Percentiles rank a stretch among this genome's conserved stretches.
Conservation (phyloP, 768 basidiomycete genomes). For the Pisolithus albus region DNA sequence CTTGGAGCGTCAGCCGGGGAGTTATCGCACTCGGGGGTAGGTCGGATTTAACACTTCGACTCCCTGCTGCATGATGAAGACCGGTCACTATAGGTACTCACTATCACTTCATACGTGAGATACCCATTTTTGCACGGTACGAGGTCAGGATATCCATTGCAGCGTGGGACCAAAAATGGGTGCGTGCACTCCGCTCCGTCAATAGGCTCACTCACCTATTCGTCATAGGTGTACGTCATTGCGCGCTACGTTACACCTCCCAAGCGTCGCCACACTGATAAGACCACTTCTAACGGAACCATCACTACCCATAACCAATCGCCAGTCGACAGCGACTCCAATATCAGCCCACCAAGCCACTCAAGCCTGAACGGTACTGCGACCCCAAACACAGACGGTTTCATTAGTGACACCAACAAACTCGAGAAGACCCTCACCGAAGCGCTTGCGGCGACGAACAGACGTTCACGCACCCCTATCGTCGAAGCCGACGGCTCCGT, state of each 20-base stretch:
- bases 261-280: constrained; percentile 9
- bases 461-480: constrained; percentile 5
- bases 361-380: constrained; percentile 27
- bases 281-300: constrained; percentile 8
- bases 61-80: background rate
- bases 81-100: constrained; percentile 43
- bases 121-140: constrained; percentile 53
- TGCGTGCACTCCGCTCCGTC: constrained; percentile 24
- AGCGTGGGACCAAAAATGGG: constrained; percentile 79
- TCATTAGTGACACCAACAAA: constrained; percentile 3
- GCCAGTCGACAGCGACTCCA: constrained; percentile 6
- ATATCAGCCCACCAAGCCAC: constrained; percentile 12
- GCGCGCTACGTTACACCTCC: constrained; percentile 58
- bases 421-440: constrained; percentile 11
- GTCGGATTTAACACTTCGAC: background rate
- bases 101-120: constrained; percentile 64
- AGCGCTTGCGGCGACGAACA: background rate
- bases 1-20: constrained; percentile 52
- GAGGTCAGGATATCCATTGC: constrained; percentile 53
- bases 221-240: constrained; percentile 50
- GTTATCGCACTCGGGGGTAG: constrained; percentile 50
- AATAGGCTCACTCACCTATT: background rate
- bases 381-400: constrained; percentile 11
- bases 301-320: background rate
- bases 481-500: constrained; percentile 42